Base-by-base conservation (phyloP, 441 rosid genomes). In the Dalechampia spathulata region DNA sequence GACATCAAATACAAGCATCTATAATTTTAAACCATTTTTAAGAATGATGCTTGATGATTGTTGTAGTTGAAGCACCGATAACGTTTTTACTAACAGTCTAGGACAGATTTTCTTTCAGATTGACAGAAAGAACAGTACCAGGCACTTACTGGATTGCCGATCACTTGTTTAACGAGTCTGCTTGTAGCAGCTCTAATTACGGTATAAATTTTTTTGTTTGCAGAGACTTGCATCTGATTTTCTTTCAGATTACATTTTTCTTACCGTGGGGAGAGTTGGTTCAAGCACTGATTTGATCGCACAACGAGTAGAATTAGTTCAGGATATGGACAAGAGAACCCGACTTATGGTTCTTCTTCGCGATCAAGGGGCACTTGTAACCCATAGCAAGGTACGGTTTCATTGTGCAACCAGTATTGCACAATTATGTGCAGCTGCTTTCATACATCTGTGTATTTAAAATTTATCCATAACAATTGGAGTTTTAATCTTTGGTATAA, bases 141-240 rank as follows among this genome's bases (percentile, higher is more conserved):
- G 26, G 3, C 36, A 26, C 43, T 22, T 26, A n/a, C 6, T 19
- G 0, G 1, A 14, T 19, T 39, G 7, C 22, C n/a, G 36, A 2
- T 26, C 7, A 9, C 27, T 49, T 14, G 11, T 13, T 10, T n/a
- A 7, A 5, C n/a, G 4, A 5, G 20, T 25, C 17, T 21, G 27
- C 23, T 44, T 7, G 13, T 4, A 13, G 27, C 30, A 16, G 3
- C 17, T 53, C 49, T 14, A 27, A 30, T 30, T 30, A 3, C 34
- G 4, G 44, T 38, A 9, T 25, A 11, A 22, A 0, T 37, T 63
- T 64, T 52, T 37, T 49, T 14, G 15, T 21, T 61, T 72, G 81
- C 86, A 90, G 97, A 81, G 83, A 73, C 81, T 87, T 38, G 97
- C 94, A 16, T 82, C 86, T 63, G 97, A 87, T 69, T 90, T 90